Base-by-base conservation (phyloP, 2,329 filamentous ascomycete genomes). In the Pseudonectria buxi region DNA sequence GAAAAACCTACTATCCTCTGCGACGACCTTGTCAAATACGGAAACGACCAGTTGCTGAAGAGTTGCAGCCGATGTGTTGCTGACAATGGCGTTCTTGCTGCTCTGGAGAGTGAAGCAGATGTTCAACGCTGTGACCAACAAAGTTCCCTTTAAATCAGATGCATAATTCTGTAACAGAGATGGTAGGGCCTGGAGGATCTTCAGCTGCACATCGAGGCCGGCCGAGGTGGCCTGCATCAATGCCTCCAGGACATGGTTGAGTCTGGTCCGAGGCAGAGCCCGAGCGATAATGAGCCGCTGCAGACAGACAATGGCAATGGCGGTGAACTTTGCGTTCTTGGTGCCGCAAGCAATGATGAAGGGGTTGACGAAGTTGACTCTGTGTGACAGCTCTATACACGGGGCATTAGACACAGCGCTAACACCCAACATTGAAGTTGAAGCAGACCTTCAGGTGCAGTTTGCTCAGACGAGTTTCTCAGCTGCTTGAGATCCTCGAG, bases 61-160 rank as follows among this genome's bases (percentile, higher is more conserved):
- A 3, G 92, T 96, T n/a, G 92, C 92, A 16, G 90, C 87, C 9
- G 92, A 92, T 1, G 94, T 96, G 51, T 94, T 94, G 56, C 90
- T 94, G 49, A 98, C 88, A 33, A 94, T 88, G 16, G 82, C 79
- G 64, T 89, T 94, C 64, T 95, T 96, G 61, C 85, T 92, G 37
- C 79, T 83, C 62, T 96, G 89, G 32, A 98, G 65, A 33, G 86
- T 83, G 41, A 92, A 92, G 63, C 92, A 96, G 56, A 95, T 86
- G 56, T 94, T 89, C 46, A 98, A 65, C 1, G 86, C 78, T 9
- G 78, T 86, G 18, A 87, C 83, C 26, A 98, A 71, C 24, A 94
- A 68, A 40, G 90, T 83, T 2, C 85, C 87, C 40, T 82, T 80
- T 26, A 98, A 67, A 37, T 94, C 84, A 25, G 74, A 71, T 0